Conservation (phyloP, 179 eudicot genomes). For the Beta macrorhiza region DNA sequence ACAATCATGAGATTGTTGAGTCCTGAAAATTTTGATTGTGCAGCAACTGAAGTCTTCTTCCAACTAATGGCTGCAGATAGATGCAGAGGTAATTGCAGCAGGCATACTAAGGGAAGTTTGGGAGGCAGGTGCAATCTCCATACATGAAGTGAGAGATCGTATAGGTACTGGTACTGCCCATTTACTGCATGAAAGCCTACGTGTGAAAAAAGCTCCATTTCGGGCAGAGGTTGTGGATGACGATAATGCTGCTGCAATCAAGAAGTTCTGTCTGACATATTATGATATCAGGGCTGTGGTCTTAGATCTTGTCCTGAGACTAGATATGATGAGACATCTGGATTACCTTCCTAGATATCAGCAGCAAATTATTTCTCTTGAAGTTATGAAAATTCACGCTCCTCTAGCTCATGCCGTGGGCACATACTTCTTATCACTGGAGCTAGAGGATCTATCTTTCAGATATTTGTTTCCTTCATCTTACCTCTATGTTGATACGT, state of each 20-base stretch:
- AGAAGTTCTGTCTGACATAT: conserved; percentile 81
- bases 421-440: conserved; percentile 56
- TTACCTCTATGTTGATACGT: conserved; percentile 75
- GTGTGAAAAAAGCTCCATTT: conserved; percentile 63
- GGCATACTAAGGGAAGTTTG: conserved; percentile 77
- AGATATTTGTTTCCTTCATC: conserved; percentile 87
- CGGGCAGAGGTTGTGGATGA: conserved; percentile 69
- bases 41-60: conserved; percentile 14
- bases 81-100: conserved; percentile 95
- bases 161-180: conserved; percentile 79
- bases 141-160: conserved; percentile 57
- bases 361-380: conserved; percentile 69
- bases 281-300: conserved; percentile 85
- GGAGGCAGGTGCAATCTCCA: conserved; percentile 70
- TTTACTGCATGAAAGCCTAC: conserved; percentile 80
- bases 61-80: conserved; percentile 65
- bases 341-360: conserved; percentile 73
- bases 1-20: neutral
- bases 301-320: conserved; percentile 70
- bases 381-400: conserved; percentile 88
- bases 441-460: conserved; percentile 86
- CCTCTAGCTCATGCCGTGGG: conserved; percentile 94
- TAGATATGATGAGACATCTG: conserved; percentile 86
- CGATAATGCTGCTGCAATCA: conserved; percentile 68
- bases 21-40: neutral